Base-by-base conservation (phyloP, 2,329 filamentous ascomycete genomes). In the Alternaria brassicae region DNA sequence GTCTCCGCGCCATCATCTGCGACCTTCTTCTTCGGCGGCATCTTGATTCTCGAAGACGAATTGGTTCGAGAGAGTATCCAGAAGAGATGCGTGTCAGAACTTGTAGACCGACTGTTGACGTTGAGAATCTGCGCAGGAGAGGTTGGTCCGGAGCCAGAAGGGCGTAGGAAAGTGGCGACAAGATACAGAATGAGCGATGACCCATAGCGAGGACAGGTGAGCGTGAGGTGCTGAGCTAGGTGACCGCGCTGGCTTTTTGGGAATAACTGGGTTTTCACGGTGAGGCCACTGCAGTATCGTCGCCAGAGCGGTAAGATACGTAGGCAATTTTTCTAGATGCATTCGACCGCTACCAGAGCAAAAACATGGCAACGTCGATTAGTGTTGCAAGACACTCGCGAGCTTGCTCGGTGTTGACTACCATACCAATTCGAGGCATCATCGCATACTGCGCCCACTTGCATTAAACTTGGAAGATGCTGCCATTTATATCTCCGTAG, bases 251-350 rank as follows among this genome's bases (percentile, higher is more conserved):
- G 6, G 15, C 7, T 4, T 13, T 15, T 15, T 2, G 21, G n/a
- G 19, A n/a, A 15, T 3, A 10, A 32, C 8, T 15, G 17, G 28
- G 44, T 13, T 12, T 34, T 34, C 44, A 47, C 28, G 12, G 28
- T 47, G 28, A n/a, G 8, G 6, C 23, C 7, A 3, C 8, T 9
- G 30, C 12, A 21, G 6, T n/a, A 23, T 7, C 17, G 23, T 21
- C 19, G 17, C 17, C 0, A 10, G 4, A 23, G n/a, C 4, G 34
- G 7, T 8, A 21, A 3, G 12, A 6, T 10, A 21, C 0, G 15
- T 15, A 7, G 0, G n/a, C 4, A 1, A 0, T 3, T 13, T 3
- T 19, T 3, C 17, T 9, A 10, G 1, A 8, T n/a, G 36, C n/a
- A 19, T 19, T 9, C 5, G 4, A 17, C 3, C 15, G 36, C 9